Base-by-base conservation (phyloP, 139 green algal genomes). In the Astrephomene gubernaculifera region DNA sequence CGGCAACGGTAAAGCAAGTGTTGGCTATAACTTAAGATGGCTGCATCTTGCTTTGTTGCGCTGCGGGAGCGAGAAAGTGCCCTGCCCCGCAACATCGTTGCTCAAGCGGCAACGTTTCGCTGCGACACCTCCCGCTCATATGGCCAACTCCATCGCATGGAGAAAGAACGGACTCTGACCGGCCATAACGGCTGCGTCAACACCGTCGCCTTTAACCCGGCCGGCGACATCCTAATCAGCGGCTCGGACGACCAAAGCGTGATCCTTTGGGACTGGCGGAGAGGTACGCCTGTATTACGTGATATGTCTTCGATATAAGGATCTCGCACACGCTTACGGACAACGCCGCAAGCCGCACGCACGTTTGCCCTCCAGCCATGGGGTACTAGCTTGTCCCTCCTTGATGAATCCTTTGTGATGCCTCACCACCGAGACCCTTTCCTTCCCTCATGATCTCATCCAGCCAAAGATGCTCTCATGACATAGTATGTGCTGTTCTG, bases 241-340 rank as follows among this genome's bases (percentile, higher is more conserved):
- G 92, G 92, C 44, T 90, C 74, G 17, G 92, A 95, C 75, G 92
- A 95, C 87, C 78, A 81, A 27, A 60, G 68, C 19, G 88, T 95
- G 44, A 82, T 92, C 10, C n/a, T 95, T 24, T 95, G 92, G 92
- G 82, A 93, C 82, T 94, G 90, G 90, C 69, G 89, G 29, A 31
- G 17, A 63, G 87, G 89, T 90, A 52, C 5, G 82, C 45, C 14
- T 0, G 10, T 3, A 49, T 41, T n/a, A 70, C n/a, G 57, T 6
- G n/a, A 65, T 65, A n/a, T 25, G 19, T 27, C 19, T 25, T 6
- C 1, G 57, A 9, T 65, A 25, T 65, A 31, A 25, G 19, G 19
- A 6, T 22, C 14, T 12, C 49, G 14, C 14, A 17, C 49, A 25
- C 0, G 19, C 57, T n/a, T n/a, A n/a, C n/a, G n/a, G n/a, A n/a